A percentile compares a stretch with the other conserved stretches of the same genome.
phyloP scores from a whole-genome alignment of 2,329 filamentous ascomycete species.

The Monosporascus sp. region DNA sequence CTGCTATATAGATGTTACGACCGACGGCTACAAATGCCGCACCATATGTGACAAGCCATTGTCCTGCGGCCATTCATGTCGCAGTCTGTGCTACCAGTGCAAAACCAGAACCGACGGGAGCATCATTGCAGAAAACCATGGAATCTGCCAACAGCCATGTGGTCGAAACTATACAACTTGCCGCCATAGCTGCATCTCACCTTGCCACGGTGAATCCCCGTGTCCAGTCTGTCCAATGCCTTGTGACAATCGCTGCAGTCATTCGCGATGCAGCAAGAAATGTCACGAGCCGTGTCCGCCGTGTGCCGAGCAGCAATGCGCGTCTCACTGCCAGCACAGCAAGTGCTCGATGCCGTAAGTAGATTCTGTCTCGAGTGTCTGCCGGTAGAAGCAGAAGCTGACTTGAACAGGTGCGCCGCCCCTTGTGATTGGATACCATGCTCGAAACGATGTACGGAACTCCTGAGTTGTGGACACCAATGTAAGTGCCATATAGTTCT shows the following conservation, averaged over 20 bases:
- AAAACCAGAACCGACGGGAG: conserved; percentile 27
- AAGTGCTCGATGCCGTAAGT: conserved; percentile 32
- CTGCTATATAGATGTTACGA: conserved; percentile 44
- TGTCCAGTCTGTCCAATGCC: conserved; percentile 43
- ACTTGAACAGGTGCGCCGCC: conserved; percentile 45
- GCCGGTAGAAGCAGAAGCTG: background rate
- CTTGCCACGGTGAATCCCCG: conserved; percentile 45
- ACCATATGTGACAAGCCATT: conserved; percentile 40
- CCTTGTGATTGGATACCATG: conserved; percentile 66
- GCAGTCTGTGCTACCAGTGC: conserved; percentile 44
- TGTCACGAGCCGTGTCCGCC: conserved; percentile 59
- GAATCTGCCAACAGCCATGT: conserved; percentile 43
- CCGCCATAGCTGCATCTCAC: conserved; percentile 44
- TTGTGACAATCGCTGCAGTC: conserved; percentile 53
- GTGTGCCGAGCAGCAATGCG: conserved; percentile 50
- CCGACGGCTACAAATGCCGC: conserved; percentile 39
- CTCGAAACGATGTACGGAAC: conserved; percentile 49
- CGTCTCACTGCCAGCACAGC: conserved; percentile 50
- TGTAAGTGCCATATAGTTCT: conserved; percentile 31
- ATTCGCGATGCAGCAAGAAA: conserved; percentile 48
- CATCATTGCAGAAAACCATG: conserved; percentile 36
- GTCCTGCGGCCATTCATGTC: conserved; percentile 56
- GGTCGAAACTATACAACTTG: conserved; percentile 48
- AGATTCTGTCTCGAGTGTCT: background rate
- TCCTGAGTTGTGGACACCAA: conserved; percentile 54